Evolutionary conservation across 2,329 filamentous ascomycete genomes (phyloP).

Genomic region (Penicillium palitans): DNA sequence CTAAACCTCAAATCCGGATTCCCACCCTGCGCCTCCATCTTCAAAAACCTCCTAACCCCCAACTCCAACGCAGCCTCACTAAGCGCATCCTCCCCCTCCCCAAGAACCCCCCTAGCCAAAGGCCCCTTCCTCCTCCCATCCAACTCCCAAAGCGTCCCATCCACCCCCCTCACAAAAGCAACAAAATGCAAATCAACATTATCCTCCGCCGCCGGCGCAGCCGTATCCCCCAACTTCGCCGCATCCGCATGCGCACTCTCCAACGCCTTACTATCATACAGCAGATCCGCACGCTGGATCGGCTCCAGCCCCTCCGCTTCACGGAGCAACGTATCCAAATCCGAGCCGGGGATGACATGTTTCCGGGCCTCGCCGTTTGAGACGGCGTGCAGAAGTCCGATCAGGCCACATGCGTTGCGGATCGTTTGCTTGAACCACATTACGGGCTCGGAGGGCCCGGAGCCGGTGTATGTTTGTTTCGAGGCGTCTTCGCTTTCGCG

Average conservation of each 20-base stretch:
- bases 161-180: conserved; percentile 77
- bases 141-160: conserved; percentile 76
- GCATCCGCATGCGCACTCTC: conserved; percentile 77
- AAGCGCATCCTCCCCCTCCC: conserved; percentile 66
- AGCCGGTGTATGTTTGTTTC: conserved; percentile 64
- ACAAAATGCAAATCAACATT: conserved; percentile 94
- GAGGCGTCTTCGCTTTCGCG: conserved; percentile 71
- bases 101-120: conserved; percentile 64
- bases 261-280: conserved; percentile 74
- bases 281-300: conserved; percentile 64
- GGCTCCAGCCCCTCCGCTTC: conserved; percentile 71
- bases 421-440: conserved; percentile 97
- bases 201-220: conserved; percentile 74
- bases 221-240: conserved; percentile 74
- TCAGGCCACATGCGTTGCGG: conserved; percentile 86
- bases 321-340: conserved; percentile 59
- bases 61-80: conserved; percentile 72
- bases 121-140: conserved; percentile 75
- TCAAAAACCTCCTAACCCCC: conserved; percentile 64
- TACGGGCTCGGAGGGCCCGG: conserved; percentile 70
- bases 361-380: conserved; percentile 70
- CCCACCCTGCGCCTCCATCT: conserved; percentile 57
- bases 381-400: conserved; percentile 80
- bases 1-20: conserved; percentile 62
- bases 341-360: conserved; percentile 56